Conservation (phyloP, 768 basidiomycete species). For the Lyophyllum shimeji region DNA sequence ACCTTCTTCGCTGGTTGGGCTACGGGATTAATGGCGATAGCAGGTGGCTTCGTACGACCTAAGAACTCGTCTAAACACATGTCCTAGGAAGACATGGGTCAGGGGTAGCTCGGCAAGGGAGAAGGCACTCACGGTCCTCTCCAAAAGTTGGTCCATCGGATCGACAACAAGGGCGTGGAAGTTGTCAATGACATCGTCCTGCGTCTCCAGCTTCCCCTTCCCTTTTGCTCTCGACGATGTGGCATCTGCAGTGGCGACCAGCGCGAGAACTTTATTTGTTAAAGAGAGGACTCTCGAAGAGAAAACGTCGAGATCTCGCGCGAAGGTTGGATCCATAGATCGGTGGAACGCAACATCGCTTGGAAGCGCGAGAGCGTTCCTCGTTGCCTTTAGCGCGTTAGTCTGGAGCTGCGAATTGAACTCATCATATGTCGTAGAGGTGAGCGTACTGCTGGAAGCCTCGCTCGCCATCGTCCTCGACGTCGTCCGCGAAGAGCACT, state of each 20-base stretch:
- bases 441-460: slow-evolving; percentile 13
- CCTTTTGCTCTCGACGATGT: slow-evolving; percentile 40
- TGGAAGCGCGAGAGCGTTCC: slow-evolving; percentile 61
- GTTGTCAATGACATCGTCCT: slow-evolving; percentile 84
- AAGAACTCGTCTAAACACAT: slow-evolving; percentile 77
- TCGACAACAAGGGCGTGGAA: slow-evolving; percentile 81
- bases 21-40: slow-evolving; percentile 55
- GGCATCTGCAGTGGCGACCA: slow-evolving; percentile 45
- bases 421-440: slow-evolving; percentile 38
- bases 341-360: slow-evolving; percentile 86
- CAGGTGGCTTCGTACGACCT: slow-evolving; percentile 68
- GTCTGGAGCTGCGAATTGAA: slow-evolving; percentile 61
- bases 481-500: background rate
- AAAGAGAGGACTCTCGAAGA: slow-evolving; percentile 65
- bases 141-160: slow-evolving; percentile 80
- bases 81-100: slow-evolving; percentile 49
- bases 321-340: slow-evolving; percentile 74
- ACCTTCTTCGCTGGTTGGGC: slow-evolving; percentile 32
- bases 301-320: slow-evolving; percentile 67
- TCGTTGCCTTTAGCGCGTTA: slow-evolving; percentile 62
- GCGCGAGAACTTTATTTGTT: slow-evolving; percentile 60
- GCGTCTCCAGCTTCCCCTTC: slow-evolving; percentile 54
- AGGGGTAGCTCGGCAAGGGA: background rate
- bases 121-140: slow-evolving; percentile 64
- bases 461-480: slow-evolving; percentile 10